A percentile compares a stretch with the other conserved stretches of the same genome.
These are phyloP conservation scores for Aphanomyces cochlioides DNA, from an alignment of 352 stramenopile genomes.

Conservation along the genomic window DNA sequence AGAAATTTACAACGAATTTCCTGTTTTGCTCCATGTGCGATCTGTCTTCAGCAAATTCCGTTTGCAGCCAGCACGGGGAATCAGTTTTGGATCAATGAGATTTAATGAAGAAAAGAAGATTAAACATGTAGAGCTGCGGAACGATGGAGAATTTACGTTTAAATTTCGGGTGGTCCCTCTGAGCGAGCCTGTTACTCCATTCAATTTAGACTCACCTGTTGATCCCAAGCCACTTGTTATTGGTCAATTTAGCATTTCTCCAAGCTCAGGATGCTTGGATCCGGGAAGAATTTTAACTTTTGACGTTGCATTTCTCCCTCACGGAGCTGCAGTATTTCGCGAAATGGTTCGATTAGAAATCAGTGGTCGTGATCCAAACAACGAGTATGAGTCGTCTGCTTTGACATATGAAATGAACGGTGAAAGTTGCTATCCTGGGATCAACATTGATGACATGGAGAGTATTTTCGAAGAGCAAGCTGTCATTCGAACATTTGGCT, in stretches of 20 bases:
- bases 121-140: conserved; percentile 87
- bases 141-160: conserved; percentile 92
- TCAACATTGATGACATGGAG: conserved; percentile 82
- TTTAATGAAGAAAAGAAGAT: conserved; percentile 78
- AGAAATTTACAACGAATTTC: conserved; percentile 87
- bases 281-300: conserved; percentile 70
- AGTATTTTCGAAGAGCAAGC: conserved; percentile 95
- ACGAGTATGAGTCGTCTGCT: conserved; percentile 42
- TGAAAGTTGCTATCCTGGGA: conserved; percentile 92
- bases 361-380: conserved; percentile 59
- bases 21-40: conserved; percentile 64
- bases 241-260: conserved; percentile 77
- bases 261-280: conserved; percentile 74
- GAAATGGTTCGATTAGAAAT: conserved; percentile 72
- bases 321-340: conserved; percentile 63
- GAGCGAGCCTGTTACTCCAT: not conserved
- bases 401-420: conserved; percentile 85
- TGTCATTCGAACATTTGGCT: conserved; percentile 74
- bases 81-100: conserved; percentile 91
- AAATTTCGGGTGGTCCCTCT: conserved; percentile 64
- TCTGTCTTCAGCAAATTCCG: conserved; percentile 85
- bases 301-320: conserved; percentile 79
- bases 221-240: conserved; percentile 43
- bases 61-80: conserved; percentile 82
- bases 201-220: conserved; percentile 47